These are phyloP conservation scores for Zhuliangozyma parablackwelliae DNA, from an alignment of 1,139 yeast genomes.

Conservation along the genomic window DNA sequence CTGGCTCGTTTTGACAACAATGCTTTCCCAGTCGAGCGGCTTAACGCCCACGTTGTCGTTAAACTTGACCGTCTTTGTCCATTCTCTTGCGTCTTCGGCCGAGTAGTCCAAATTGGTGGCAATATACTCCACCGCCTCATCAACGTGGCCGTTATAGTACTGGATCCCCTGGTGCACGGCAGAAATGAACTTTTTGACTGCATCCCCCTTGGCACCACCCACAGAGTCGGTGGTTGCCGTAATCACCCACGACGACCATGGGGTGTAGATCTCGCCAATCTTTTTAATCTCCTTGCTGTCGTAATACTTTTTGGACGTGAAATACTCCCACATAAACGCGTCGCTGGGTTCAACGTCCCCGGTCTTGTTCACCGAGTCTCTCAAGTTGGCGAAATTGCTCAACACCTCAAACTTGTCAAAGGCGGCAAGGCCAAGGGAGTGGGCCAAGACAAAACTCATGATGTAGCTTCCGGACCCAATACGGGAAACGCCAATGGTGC, in stretches of 20 bases:
- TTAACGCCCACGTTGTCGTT: conserved; percentile 38
- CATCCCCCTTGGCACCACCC: conserved; percentile 17
- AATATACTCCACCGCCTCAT: conserved; percentile 66
- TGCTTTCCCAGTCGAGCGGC: conserved; percentile 45
- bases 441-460: conserved; percentile 82
- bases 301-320: conserved; percentile 81
- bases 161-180: conserved; percentile 65
- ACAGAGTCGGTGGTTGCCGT: conserved; percentile 42
- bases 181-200: conserved; percentile 39
- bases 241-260: conserved; percentile 95
- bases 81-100: conserved; percentile 68
- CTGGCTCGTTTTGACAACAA: conserved; percentile 54
- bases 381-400: conserved; percentile 66
- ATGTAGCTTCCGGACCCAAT: conserved; percentile 90
- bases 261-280: conserved; percentile 86
- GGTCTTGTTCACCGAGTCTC: conserved; percentile 70
- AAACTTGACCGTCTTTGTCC: conserved; percentile 77
- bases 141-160: conserved; percentile 55
- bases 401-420: conserved; percentile 53
- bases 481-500: conserved; percentile 75
- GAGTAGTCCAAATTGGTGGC: conserved; percentile 68
- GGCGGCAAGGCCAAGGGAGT: conserved; percentile 47
- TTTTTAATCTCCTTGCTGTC: conserved; percentile 74
- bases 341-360: conserved; percentile 46
- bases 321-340: conserved; percentile 95